These are phyloP conservation scores for Phytopythium chamaehyphon DNA, from an alignment of 352 stramenopile genomes.

Conservation along the genomic window DNA sequence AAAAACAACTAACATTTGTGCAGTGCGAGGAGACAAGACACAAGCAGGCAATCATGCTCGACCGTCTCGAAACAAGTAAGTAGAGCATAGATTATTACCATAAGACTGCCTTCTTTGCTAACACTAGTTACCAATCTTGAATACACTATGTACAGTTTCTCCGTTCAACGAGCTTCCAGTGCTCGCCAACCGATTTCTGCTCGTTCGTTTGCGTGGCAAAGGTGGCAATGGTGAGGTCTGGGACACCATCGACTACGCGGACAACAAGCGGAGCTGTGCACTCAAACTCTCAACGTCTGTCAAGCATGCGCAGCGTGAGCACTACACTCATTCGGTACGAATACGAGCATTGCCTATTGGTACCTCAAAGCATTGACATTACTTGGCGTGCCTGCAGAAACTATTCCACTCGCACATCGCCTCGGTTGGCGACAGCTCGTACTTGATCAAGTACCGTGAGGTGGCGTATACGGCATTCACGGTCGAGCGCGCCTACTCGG, in stretches of 20 bases:
- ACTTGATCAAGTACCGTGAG: slow-evolving; percentile 63
- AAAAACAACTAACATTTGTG: no score
- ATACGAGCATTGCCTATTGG: neutral
- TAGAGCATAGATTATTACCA: neutral
- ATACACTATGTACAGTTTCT: slow-evolving; percentile 34
- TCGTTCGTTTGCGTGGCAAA: slow-evolving; percentile 61
- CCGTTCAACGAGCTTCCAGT: slow-evolving; percentile 72
- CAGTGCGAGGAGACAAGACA: slow-evolving; percentile 69
- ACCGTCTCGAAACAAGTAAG: slow-evolving; percentile 63
- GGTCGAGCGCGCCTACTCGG: slow-evolving; percentile 60
- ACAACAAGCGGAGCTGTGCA: slow-evolving; percentile 53
- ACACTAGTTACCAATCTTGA: neutral
- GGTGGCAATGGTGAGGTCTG: slow-evolving; percentile 80
- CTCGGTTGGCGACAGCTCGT: slow-evolving; percentile 47
- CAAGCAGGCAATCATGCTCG: slow-evolving; percentile 75
- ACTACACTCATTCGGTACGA: slow-evolving; percentile 68
- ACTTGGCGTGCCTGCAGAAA: slow-evolving; percentile 25
- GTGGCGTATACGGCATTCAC: slow-evolving; percentile 77
- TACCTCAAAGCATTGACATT: no score
- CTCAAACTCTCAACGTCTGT: slow-evolving; percentile 74
- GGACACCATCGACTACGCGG: slow-evolving; percentile 73
- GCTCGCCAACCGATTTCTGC: slow-evolving; percentile 61
- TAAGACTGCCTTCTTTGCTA: neutral
- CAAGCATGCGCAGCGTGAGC: slow-evolving; percentile 61
- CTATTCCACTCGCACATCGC: slow-evolving; percentile 71